Evolutionary conservation across 176 grass and related monocot species (phyloP).

Genomic region (Rhynchospora tenuis): DNA sequence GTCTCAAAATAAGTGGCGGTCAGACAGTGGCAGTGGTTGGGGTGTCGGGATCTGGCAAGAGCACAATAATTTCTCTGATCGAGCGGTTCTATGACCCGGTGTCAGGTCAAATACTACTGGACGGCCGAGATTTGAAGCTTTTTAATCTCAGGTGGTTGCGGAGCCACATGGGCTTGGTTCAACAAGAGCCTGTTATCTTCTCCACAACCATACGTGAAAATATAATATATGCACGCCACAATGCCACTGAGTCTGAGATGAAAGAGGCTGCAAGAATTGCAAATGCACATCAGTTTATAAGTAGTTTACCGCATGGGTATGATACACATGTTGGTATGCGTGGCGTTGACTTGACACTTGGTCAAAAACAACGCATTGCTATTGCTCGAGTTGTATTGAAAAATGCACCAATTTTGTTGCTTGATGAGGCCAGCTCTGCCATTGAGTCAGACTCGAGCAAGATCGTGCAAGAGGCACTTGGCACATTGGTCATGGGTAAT

Average conservation of each 20-base stretch:
- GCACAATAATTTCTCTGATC: slow-evolving; percentile 83
- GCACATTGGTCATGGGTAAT: slow-evolving; percentile 93
- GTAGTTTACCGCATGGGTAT: slow-evolving; percentile 91
- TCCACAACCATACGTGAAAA: slow-evolving; percentile 97
- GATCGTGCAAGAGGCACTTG: slow-evolving; percentile 93
- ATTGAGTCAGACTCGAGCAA: slow-evolving; percentile 94
- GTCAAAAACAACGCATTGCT: slow-evolving; percentile 91
- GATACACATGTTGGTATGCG: slow-evolving; percentile 93
- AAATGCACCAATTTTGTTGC: slow-evolving; percentile 90
- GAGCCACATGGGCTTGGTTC: slow-evolving; percentile 87
- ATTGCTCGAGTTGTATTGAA: slow-evolving; percentile 93
- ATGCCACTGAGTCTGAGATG: slow-evolving; percentile 89
- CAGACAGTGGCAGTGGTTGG: slow-evolving; percentile 95
- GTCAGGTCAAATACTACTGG: slow-evolving; percentile 79
- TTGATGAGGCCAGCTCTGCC: slow-evolving; percentile 88
- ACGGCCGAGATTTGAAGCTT: slow-evolving; percentile 86
- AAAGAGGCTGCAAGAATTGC: slow-evolving; percentile 96
- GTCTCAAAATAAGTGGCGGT: slow-evolving; percentile 80
- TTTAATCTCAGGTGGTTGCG: slow-evolving; percentile 96
- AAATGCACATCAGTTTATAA: slow-evolving; percentile 97
- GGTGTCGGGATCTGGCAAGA: slow-evolving; percentile 92
- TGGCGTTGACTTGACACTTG: slow-evolving; percentile 82
- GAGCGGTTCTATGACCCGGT: slow-evolving; percentile 92
- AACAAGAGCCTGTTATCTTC: slow-evolving; percentile 98
- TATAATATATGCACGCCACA: slow-evolving; percentile 94